A percentile compares a stretch with the other conserved stretches of the same genome.
Conservation (phyloP, 139 green algal genomes). For the Tetraselmis chui region DNA sequence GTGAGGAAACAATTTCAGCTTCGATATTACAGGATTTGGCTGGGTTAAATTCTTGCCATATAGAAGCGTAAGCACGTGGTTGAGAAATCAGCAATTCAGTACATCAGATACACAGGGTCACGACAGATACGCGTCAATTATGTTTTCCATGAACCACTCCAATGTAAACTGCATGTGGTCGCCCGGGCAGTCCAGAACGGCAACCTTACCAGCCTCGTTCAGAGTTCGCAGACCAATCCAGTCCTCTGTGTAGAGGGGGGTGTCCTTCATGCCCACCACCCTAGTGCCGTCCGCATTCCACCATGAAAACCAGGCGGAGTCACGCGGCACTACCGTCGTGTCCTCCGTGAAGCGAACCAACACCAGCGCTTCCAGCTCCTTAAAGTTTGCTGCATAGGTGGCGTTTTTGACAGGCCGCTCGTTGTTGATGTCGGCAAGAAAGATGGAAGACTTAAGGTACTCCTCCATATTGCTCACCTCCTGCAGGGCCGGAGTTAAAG, state of each 20-base stretch:
- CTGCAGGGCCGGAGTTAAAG: constrained; percentile 20
- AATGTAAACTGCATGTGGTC: constrained; percentile 54
- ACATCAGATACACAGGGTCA: too few species aligned
- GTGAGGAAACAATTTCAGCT: too few species aligned
- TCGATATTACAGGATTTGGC: too few species aligned
- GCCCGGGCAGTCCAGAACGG: neutral
- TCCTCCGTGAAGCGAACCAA: constrained; percentile 8
- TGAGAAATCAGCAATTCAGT: too few species aligned
- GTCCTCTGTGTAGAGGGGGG: constrained; percentile 41
- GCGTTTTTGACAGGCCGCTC: constrained; percentile 39
- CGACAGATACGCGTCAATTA: constrained; percentile 48
- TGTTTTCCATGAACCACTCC: constrained; percentile 54
- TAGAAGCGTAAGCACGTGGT: too few species aligned
- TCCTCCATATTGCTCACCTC: constrained; percentile 49
- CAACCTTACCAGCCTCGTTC: constrained; percentile 34
- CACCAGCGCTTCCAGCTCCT: constrained; percentile 3
- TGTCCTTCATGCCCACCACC: constrained; percentile 24
- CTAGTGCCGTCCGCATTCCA: neutral
- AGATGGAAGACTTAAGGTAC: constrained; percentile 59
- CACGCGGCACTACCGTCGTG: constrained; percentile 55
- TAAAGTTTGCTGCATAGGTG: neutral
- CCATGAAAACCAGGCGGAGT: constrained; percentile 66
- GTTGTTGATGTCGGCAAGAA: constrained; percentile 87
- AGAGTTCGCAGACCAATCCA: constrained; percentile 64
- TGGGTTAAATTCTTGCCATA: too few species aligned